phyloP scores from a whole-genome alignment of 148 eudicot genomes.

The Rhododendron henanense region DNA sequence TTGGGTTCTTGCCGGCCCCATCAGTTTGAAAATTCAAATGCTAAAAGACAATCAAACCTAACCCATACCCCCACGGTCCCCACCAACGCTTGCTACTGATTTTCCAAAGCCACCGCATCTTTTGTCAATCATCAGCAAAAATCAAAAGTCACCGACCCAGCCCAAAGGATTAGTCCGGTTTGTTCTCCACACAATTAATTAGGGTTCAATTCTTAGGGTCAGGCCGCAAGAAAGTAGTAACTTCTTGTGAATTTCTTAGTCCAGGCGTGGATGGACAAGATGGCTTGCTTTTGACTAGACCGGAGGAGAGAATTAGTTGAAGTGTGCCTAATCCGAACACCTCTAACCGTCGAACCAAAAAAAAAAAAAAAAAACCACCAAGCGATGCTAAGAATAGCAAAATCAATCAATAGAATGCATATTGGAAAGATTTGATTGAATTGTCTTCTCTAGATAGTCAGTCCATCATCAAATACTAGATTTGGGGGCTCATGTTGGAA shows the following conservation, averaged over 20 bases:
- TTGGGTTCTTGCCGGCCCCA: neutral
- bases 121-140: slow-evolving; percentile 2
- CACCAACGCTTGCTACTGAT: neutral
- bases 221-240: neutral
- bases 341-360: neutral
- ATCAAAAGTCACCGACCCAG: neutral
- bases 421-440: neutral
- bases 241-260: too few relatives aligned
- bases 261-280: neutral
- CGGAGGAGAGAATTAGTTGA: neutral
- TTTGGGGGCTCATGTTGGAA: neutral
- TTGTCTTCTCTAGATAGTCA: neutral
- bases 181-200: neutral
- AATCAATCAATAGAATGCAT: neutral
- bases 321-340: neutral
- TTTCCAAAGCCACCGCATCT: neutral
- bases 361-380: neutral
- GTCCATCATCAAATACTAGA: neutral
- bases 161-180: neutral
- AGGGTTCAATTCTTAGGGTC: too few relatives aligned
- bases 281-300: neutral
- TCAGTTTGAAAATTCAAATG: neutral
- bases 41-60: neutral
- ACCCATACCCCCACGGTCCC: neutral
- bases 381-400: neutral